These are phyloP conservation scores for Kuraishia piskuri DNA, from an alignment of 805 yeast genomes.

Conservation along the genomic window DNA sequence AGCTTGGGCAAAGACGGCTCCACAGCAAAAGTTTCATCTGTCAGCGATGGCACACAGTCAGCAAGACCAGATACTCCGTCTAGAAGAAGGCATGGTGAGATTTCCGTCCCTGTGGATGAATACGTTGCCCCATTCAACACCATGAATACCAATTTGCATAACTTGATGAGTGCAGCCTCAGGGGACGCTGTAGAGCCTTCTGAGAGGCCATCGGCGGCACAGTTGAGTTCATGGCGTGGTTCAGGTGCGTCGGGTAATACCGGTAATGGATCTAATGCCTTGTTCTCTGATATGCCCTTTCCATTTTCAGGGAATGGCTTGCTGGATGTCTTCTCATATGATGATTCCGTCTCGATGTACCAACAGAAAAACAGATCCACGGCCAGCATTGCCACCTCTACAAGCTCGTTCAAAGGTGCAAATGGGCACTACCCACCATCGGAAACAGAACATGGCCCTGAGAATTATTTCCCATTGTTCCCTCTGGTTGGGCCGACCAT, in stretches of 20 bases:
- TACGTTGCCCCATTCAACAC: conserved; percentile 26
- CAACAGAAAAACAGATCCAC: neutral
- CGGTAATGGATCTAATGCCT: conserved; percentile 4
- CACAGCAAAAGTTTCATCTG: neutral
- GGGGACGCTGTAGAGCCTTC: conserved; percentile 3
- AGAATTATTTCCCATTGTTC: conserved; percentile 18
- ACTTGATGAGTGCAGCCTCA: conserved; percentile 10
- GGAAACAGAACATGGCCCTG: neutral
- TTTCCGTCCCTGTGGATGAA: conserved; percentile 23
- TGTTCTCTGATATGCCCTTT: conserved; percentile 11
- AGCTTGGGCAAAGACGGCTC: neutral
- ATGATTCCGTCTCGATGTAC: conserved; percentile 6
- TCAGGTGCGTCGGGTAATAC: neutral
- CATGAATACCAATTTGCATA: conserved; percentile 23
- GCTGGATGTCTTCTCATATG: conserved; percentile 17
- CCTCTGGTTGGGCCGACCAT: conserved; percentile 23
- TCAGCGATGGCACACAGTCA: neutral
- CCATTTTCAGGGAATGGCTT: conserved; percentile 22
- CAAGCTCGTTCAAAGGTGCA: neutral
- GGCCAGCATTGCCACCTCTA: neutral
- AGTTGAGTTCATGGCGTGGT: neutral
- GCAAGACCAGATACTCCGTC: conserved; percentile 2
- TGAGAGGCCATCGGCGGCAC: conserved; percentile 1
- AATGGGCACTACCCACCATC: neutral
- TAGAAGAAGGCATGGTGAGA: conserved; percentile 17